Percentiles rank a stretch among this genome's conserved stretches.
phyloP scores from a whole-genome alignment of 176 grass and related monocot species.

The Phoenix dactylifera region DNA sequence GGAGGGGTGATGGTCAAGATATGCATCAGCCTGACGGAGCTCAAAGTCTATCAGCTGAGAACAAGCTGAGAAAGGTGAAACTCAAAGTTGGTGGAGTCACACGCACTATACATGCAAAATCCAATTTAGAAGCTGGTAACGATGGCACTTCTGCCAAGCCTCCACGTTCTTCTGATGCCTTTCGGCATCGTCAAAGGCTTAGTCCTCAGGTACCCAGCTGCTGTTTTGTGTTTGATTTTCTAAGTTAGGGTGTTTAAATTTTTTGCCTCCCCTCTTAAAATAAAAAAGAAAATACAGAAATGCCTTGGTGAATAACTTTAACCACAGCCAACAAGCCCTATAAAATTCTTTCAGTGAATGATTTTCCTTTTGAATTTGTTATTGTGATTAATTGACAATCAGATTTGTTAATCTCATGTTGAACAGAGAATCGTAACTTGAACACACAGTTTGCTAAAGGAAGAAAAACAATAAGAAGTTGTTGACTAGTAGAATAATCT shows the following conservation, averaged over 20 bases:
- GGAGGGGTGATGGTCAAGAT: not conserved
- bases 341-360: too few species aligned
- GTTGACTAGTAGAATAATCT: too few species aligned
- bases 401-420: too few species aligned
- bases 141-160: slow-evolving; percentile 4
- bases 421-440: too few species aligned
- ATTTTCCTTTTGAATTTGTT: too few species aligned
- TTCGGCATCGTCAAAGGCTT: slow-evolving; percentile 1
- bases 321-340: too few species aligned
- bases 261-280: too few species aligned
- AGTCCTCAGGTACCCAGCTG: not conserved
- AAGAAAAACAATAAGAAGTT: too few species aligned
- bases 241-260: not conserved
- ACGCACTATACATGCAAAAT: slow-evolving; percentile 41
- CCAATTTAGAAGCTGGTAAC: slow-evolving; percentile 15
- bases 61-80: slow-evolving; percentile 59
- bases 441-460: too few species aligned
- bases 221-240: not conserved
- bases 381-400: too few species aligned
- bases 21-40: slow-evolving; percentile 7
- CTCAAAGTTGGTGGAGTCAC: slow-evolving; percentile 72
- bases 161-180: not conserved
- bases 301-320: too few species aligned
- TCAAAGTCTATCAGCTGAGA: slow-evolving; percentile 18
- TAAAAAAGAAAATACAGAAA: too few species aligned